Conservation (phyloP, 1,139 yeast species). For the Yamadazyma taylorii region DNA sequence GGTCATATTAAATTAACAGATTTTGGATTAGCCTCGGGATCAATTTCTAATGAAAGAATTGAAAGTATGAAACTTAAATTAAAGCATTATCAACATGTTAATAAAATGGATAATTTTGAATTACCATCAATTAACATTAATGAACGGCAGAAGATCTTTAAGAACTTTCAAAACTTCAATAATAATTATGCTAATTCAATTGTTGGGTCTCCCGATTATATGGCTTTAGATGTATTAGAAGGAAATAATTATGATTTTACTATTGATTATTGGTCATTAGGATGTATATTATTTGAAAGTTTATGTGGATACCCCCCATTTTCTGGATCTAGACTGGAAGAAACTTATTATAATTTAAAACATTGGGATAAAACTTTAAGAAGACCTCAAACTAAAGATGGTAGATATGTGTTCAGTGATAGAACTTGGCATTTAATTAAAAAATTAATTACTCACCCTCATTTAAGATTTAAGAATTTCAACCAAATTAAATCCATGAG, state of each 20-base stretch:
- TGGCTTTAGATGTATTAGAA: conserved; percentile 96
- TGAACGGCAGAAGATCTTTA: conserved; percentile 85
- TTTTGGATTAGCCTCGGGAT: conserved; percentile 96
- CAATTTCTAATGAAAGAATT: conserved; percentile 88
- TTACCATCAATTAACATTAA: conserved; percentile 75
- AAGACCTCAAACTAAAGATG: conserved; percentile 91
- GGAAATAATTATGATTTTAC: conserved; percentile 94
- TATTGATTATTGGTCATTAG: conserved; percentile 98
- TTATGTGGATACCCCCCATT: conserved; percentile 96
- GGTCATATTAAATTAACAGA: conserved; percentile 98
- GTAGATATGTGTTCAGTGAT: conserved; percentile 89
- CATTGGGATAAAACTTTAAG: conserved; percentile 88
- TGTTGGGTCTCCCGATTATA: conserved; percentile 98
- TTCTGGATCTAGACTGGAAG: conserved; percentile 90
- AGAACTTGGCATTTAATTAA: conserved; percentile 93
- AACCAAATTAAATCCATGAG: conserved; percentile 77
- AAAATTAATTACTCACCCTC: conserved; percentile 76
- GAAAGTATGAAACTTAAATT: conserved; percentile 89
- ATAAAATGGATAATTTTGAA: conserved; percentile 54
- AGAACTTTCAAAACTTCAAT: conserved; percentile 56
- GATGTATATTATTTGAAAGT: conserved; percentile 92
- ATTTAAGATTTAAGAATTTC: conserved; percentile 70
- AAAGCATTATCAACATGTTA: conserved; percentile 67
- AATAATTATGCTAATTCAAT: conserved; percentile 70
- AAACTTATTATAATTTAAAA: conserved; percentile 90